phyloP scores from a whole-genome alignment of 192 early-diverging fungal species.

The Coemansia sp. region DNA sequence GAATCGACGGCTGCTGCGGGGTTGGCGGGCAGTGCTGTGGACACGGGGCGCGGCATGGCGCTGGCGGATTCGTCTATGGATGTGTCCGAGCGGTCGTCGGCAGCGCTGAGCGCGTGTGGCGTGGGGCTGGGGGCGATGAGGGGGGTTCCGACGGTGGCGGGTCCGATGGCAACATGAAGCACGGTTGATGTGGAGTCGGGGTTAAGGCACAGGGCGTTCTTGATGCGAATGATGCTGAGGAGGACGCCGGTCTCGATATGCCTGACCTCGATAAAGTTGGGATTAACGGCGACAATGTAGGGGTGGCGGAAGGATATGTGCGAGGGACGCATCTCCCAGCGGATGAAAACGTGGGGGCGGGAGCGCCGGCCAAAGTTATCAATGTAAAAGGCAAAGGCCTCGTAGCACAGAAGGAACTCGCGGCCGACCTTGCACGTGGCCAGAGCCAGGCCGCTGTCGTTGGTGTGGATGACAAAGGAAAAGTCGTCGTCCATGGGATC shows the following conservation, averaged over 20 bases:
- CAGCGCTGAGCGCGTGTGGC: background rate
- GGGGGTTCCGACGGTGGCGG: background rate
- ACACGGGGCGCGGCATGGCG: background rate
- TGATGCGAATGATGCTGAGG: slow-evolving; percentile 38
- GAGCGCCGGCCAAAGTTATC: slow-evolving; percentile 80
- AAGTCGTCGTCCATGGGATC: slow-evolving; percentile 51
- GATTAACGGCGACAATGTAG: slow-evolving; percentile 86
- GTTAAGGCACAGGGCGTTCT: slow-evolving; percentile 36
- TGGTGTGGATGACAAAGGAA: slow-evolving; percentile 34
- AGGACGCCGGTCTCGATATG: slow-evolving; percentile 74
- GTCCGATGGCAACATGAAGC: slow-evolving; percentile 39
- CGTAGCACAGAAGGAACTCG: slow-evolving; percentile 87
- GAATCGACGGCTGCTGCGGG: background rate
- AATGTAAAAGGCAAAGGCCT: slow-evolving; percentile 90
- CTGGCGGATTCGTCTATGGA: background rate
- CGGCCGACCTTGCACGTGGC: slow-evolving; percentile 53
- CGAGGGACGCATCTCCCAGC: slow-evolving; percentile 83
- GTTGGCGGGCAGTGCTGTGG: background rate
- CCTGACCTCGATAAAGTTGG: slow-evolving; percentile 85
- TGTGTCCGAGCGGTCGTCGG: background rate
- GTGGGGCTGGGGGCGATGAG: background rate
- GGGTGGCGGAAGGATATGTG: slow-evolving; percentile 73
- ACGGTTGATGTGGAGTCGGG: slow-evolving; percentile 36
- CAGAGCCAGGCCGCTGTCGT: slow-evolving; percentile 31
- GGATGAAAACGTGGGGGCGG: slow-evolving; percentile 69